A percentile compares a stretch with the other conserved stretches of the same genome.
These are phyloP conservation scores for Boletus sp. DNA, from an alignment of 768 basidiomycete species.

Conservation along the genomic window DNA sequence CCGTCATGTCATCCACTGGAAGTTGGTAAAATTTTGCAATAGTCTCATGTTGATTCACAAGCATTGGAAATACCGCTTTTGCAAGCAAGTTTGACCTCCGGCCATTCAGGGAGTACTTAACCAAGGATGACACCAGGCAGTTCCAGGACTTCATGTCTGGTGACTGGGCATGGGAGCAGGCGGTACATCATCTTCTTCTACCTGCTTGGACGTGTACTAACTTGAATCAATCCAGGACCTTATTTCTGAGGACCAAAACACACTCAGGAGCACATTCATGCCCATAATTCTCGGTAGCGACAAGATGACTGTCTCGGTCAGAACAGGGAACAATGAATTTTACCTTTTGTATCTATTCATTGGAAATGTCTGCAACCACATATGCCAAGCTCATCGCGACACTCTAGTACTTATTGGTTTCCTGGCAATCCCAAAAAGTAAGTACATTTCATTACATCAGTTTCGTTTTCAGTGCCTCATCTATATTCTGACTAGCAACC, in stretches of 20 bases:
- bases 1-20: background rate
- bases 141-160: background rate
- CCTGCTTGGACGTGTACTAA: background rate
- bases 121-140: background rate
- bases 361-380: constrained; percentile 16
- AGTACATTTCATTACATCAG: background rate
- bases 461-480: too few species aligned
- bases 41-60: too few species aligned
- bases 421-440: constrained; percentile 32
- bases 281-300: constrained; percentile 16
- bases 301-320: constrained; percentile 16
- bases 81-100: background rate
- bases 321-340: constrained; percentile 14
- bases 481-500: background rate
- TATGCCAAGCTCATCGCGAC: constrained; percentile 1
- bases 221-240: background rate
- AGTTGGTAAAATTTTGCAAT: too few species aligned
- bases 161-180: background rate
- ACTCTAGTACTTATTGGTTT: constrained; percentile 15
- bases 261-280: background rate
- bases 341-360: constrained; percentile 16
- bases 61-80: background rate
- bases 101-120: background rate
- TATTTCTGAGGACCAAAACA: background rate
- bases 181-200: background rate